phyloP scores from a whole-genome alignment of 2,329 filamentous ascomycete species.

The Shiraia sp. region DNA sequence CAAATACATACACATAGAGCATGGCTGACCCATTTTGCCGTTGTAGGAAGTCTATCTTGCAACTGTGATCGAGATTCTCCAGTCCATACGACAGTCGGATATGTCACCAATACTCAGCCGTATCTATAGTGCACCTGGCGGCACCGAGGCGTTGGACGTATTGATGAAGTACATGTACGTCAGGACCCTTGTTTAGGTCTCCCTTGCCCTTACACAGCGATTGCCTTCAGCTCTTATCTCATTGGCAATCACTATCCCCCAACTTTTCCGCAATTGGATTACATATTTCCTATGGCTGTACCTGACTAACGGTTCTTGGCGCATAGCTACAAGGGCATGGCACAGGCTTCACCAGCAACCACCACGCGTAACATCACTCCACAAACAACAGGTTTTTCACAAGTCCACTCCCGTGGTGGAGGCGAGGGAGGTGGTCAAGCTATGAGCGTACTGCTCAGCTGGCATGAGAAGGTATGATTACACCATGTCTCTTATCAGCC shows the following conservation, averaged over 20 bases:
- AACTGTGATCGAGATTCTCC: slow-evolving; percentile 88
- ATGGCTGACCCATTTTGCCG: slow-evolving; percentile 33
- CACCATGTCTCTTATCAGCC: too few relatives aligned
- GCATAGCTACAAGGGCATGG: slow-evolving; percentile 87
- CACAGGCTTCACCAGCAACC: slow-evolving; percentile 39
- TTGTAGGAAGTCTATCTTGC: slow-evolving; percentile 79
- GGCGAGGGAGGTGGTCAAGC: slow-evolving; percentile 76
- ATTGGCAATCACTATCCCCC: slow-evolving; percentile 8
- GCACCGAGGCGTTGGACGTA: slow-evolving; percentile 84
- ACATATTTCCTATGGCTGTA: too few relatives aligned
- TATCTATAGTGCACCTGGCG: slow-evolving; percentile 77
- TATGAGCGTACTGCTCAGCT: slow-evolving; percentile 96
- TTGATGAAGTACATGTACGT: slow-evolving; percentile 97
- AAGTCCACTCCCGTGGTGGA: slow-evolving; percentile 65
- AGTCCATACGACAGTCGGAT: slow-evolving; percentile 93
- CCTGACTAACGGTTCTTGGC: slow-evolving; percentile 19
- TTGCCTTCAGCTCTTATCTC: too few relatives aligned
- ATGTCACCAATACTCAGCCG: slow-evolving; percentile 87
- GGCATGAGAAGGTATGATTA: slow-evolving; percentile 83
- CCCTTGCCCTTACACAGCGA: too few relatives aligned
- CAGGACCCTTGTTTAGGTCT: slow-evolving; percentile 6
- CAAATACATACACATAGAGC: slow-evolving; percentile 21
- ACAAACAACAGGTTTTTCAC: slow-evolving; percentile 86
- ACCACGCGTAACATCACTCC: slow-evolving; percentile 60
- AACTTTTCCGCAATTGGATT: slow-evolving; percentile 1